Conservation (phyloP, 2,329 filamentous ascomycete species). For the Verticillium zaregamsianum region DNA sequence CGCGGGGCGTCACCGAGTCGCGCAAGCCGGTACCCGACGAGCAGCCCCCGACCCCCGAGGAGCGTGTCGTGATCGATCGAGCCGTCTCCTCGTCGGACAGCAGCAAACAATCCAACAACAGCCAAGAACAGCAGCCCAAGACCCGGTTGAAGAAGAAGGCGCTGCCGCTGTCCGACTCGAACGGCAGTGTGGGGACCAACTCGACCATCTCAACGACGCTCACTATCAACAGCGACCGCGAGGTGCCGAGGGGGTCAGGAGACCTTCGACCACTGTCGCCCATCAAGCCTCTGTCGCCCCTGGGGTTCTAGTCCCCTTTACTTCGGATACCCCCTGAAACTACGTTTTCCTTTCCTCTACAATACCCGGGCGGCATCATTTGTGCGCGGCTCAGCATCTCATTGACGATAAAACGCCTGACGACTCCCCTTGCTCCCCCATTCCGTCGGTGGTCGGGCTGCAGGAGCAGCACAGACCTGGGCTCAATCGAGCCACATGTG, state of each 20-base stretch:
- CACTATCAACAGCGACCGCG: conserved; percentile 38
- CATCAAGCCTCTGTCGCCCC: conserved; percentile 61
- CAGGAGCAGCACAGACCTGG: not conserved
- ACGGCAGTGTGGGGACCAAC: conserved; percentile 38
- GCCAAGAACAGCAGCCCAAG: conserved; percentile 22
- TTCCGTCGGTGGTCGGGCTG: not conserved
- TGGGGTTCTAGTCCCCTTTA: conserved; percentile 43
- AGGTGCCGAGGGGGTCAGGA: conserved; percentile 27
- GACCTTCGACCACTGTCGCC: conserved; percentile 58
- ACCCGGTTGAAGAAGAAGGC: conserved; percentile 41
- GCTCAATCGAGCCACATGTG: too few species aligned
- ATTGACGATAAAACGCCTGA: conserved; percentile 30
- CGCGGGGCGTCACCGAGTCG: conserved; percentile 39
- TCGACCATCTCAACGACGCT: conserved; percentile 41
- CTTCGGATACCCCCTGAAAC: conserved; percentile 8
- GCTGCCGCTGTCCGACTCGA: conserved; percentile 33
- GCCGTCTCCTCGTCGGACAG: conserved; percentile 59
- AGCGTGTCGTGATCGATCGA: conserved; percentile 17
- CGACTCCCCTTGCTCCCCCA: conserved; percentile 17
- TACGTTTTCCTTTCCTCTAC: conserved; percentile 9
- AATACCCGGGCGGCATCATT: conserved; percentile 12
- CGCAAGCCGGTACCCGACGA: conserved; percentile 14
- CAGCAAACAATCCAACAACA: conserved; percentile 44
- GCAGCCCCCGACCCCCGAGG: conserved; percentile 13
- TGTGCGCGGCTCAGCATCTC: conserved; percentile 10